These are phyloP conservation scores for Nakazawaea wyomingensis DNA, from an alignment of 805 yeast genomes.

Conservation along the genomic window DNA sequence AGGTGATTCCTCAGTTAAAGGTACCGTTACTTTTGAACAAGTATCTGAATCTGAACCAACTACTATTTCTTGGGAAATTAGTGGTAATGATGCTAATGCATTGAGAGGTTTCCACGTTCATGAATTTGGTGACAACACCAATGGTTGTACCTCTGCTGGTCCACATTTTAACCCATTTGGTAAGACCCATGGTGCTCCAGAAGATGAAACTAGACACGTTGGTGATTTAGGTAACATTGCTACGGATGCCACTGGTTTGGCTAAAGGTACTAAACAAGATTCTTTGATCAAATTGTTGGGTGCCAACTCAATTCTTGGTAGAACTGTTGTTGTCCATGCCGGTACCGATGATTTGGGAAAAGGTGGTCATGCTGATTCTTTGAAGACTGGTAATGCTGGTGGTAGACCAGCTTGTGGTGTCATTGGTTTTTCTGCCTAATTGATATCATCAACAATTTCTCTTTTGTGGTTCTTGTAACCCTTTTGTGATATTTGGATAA, in stretches of 20 bases:
- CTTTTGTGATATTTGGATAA: not conserved
- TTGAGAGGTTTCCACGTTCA: constrained; percentile 97
- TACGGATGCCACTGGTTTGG: constrained; percentile 83
- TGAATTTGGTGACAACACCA: constrained; percentile 97
- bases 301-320: constrained; percentile 82
- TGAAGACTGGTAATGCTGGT: constrained; percentile 97
- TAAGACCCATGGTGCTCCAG: constrained; percentile 90
- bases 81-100: constrained; percentile 86
- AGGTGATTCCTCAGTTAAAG: constrained; percentile 89
- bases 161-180: constrained; percentile 94
- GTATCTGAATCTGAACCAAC: constrained; percentile 73
- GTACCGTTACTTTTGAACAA: constrained; percentile 87
- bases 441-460: not conserved
- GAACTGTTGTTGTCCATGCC: constrained; percentile 91
- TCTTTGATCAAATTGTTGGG: constrained; percentile 76
- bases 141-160: constrained; percentile 98
- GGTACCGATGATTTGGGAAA: constrained; percentile 93
- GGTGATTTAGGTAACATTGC: constrained; percentile 96
- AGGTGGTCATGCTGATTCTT: constrained; percentile 87
- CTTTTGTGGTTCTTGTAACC: no score
- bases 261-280: constrained; percentile 86
- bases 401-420: constrained; percentile 99
- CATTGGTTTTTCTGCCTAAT: constrained; percentile 65
- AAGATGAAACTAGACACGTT: constrained; percentile 74
- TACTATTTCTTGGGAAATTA: constrained; percentile 79